Base-by-base conservation (phyloP, 2,329 filamentous ascomycete genomes). In the Penicillium crustosum region DNA sequence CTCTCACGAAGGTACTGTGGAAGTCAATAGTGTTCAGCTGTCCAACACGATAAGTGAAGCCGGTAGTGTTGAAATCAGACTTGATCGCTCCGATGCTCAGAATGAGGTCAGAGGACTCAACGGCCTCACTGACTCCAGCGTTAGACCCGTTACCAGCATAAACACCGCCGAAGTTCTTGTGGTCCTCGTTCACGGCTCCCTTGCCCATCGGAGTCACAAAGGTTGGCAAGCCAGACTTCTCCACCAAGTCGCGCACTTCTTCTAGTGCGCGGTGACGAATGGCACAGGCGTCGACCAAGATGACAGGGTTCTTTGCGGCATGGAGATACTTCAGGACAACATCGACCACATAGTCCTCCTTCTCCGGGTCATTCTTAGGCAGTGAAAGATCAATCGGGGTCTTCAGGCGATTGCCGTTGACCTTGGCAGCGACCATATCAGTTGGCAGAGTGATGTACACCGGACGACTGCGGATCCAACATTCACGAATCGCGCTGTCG, bases 161-260 rank as follows among this genome's bases (percentile, higher is more conserved):
- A 6, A 96, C 89, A 62, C 92, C 92, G 23, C 89, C 89, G 65
- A 89, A 96, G 68, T 85, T 89, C n/a, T 82, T 79, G 47, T 89
- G 82, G 2, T 83, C 83, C 74, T 96, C 91, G 67, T 94, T 83
- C 47, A 96, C 83, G 21, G 89, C 89, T 19, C 91, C 85, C 77
- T 96, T 96, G 47, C 91, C 91, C 89, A 95, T 95, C 2, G 91
- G 90, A 0, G 91, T 89, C n/a, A 93, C 89, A 66, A 94, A 95
- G 0, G 90, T 88, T 5, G 92, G 91, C 8, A 96, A 79, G 4
- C 85, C 81, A 1, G 90, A 90, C 73, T 88, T 90, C 59, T 87
- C 80, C 51, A 95, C 79, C 17, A 96, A 79, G 8, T 84, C 83
- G 65, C 90, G 86, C 19, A 91, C 86, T 73, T 94, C 90, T 1